These are phyloP conservation scores for Chaetomiaceae sp. DNA, from an alignment of 2,329 filamentous ascomycete genomes.

Conservation along the genomic window DNA sequence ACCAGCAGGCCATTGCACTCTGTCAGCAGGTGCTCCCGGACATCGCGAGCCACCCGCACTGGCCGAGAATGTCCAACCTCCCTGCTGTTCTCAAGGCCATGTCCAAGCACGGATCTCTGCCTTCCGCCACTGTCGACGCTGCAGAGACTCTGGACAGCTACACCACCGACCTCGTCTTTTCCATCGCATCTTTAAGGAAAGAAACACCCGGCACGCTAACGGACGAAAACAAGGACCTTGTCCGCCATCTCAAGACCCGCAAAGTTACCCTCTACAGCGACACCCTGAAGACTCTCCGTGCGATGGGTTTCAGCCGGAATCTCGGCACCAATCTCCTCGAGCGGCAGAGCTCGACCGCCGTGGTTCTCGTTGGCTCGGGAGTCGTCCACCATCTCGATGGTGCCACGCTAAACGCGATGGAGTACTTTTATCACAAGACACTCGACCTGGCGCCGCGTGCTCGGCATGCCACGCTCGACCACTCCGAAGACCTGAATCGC, in stretches of 20 bases:
- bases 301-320: conserved; percentile 88
- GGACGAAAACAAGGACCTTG: conserved; percentile 76
- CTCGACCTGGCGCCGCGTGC: conserved; percentile 67
- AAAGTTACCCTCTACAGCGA: conserved; percentile 91
- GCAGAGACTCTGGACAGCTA: conserved; percentile 61
- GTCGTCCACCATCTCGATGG: conserved; percentile 34
- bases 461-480: conserved; percentile 62
- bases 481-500: conserved; percentile 78
- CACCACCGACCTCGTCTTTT: conserved; percentile 60
- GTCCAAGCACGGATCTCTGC: conserved; percentile 54
- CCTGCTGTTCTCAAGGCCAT: conserved; percentile 69
- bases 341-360: conserved; percentile 65
- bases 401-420: conserved; percentile 40
- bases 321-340: conserved; percentile 67
- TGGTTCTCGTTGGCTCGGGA: conserved; percentile 59
- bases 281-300: conserved; percentile 72
- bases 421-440: conserved; percentile 75
- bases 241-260: conserved; percentile 85
- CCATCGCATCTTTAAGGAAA: conserved; percentile 70
- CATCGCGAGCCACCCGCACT: conserved; percentile 34
- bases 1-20: conserved; percentile 30
- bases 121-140: conserved; percentile 49
- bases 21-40: conserved; percentile 35
- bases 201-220: conserved; percentile 77
- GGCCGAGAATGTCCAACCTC: conserved; percentile 67